Percentiles rank a stretch among this genome's conserved stretches.
These are phyloP conservation scores for Elongisporangium undulatum DNA, from an alignment of 352 stramenopile species.

Conservation along the genomic window DNA sequence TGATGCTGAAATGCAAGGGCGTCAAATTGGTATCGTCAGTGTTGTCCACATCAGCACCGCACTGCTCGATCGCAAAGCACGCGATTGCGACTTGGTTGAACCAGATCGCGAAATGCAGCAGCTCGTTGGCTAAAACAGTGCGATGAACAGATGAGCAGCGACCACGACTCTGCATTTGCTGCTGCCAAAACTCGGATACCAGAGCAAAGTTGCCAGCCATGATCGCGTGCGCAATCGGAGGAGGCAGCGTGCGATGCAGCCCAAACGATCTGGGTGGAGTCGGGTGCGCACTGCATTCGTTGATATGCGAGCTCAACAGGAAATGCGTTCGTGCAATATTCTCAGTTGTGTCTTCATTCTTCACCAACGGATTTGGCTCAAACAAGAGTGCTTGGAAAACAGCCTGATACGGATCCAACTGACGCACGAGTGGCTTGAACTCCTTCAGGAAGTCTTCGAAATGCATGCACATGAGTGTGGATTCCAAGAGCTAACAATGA, in stretches of 20 bases:
- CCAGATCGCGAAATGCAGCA: slow-evolving; percentile 78
- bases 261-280: slow-evolving; percentile 39
- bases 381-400: slow-evolving; percentile 59
- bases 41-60: slow-evolving; percentile 66
- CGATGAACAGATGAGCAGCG: neutral
- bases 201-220: slow-evolving; percentile 24
- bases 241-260: slow-evolving; percentile 59
- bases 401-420: slow-evolving; percentile 77
- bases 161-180: slow-evolving; percentile 18
- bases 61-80: slow-evolving; percentile 57
- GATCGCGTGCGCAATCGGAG: slow-evolving; percentile 40
- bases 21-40: slow-evolving; percentile 61
- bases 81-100: slow-evolving; percentile 52
- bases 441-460: slow-evolving; percentile 83
- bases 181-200: slow-evolving; percentile 41
- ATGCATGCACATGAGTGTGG: slow-evolving; percentile 80
- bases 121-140: slow-evolving; percentile 68
- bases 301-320: slow-evolving; percentile 23
- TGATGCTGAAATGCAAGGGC: slow-evolving; percentile 72
- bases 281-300: slow-evolving; percentile 15
- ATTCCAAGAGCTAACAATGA: slow-evolving; percentile 39
- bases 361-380: slow-evolving; percentile 35
- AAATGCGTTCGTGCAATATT: slow-evolving; percentile 53
- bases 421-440: slow-evolving; percentile 72
- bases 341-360: slow-evolving; percentile 46